phyloP scores from a whole-genome alignment of 2,329 filamentous ascomycete species.

The Pestalotiopsis sp. region DNA sequence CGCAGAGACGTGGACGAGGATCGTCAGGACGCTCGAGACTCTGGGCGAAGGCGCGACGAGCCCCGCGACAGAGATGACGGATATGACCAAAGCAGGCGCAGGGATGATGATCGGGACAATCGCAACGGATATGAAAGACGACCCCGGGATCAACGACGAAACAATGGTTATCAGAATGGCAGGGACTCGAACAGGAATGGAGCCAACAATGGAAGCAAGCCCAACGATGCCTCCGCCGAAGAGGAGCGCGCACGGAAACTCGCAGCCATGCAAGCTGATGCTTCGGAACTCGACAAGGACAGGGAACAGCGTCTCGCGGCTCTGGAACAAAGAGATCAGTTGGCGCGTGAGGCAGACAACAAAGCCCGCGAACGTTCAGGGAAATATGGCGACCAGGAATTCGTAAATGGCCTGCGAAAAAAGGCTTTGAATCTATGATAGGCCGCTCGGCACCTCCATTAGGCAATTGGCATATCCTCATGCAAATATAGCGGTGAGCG shows the following conservation, averaged over 20 bases:
- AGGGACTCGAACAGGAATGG: constrained; percentile 12
- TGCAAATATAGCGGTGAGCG: no score
- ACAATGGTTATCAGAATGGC: constrained; percentile 7
- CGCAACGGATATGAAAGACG: not conserved
- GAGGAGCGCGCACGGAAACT: constrained; percentile 66
- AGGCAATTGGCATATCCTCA: no score
- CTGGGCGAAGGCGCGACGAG: constrained; percentile 13
- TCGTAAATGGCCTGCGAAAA: constrained; percentile 63
- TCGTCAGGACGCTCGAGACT: constrained; percentile 17
- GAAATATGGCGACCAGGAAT: constrained; percentile 64
- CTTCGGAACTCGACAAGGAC: constrained; percentile 68
- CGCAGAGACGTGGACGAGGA: constrained; percentile 30
- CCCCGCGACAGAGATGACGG: constrained; percentile 8
- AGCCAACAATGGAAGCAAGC: constrained; percentile 31
- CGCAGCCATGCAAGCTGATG: constrained; percentile 72
- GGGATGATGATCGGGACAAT: not conserved
- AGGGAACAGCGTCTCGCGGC: constrained; percentile 67
- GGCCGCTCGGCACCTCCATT: no score
- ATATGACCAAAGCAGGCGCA: not conserved
- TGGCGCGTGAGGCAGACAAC: constrained; percentile 67
- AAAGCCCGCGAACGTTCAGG: constrained; percentile 56
- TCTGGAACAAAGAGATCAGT: constrained; percentile 64
- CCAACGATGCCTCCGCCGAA: constrained; percentile 24
- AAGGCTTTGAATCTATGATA: constrained; percentile 35
- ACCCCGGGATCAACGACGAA: not conserved